These are phyloP conservation scores for Fusarium protoensiforme DNA, from an alignment of 2,329 filamentous ascomycete species.

Conservation along the genomic window DNA sequence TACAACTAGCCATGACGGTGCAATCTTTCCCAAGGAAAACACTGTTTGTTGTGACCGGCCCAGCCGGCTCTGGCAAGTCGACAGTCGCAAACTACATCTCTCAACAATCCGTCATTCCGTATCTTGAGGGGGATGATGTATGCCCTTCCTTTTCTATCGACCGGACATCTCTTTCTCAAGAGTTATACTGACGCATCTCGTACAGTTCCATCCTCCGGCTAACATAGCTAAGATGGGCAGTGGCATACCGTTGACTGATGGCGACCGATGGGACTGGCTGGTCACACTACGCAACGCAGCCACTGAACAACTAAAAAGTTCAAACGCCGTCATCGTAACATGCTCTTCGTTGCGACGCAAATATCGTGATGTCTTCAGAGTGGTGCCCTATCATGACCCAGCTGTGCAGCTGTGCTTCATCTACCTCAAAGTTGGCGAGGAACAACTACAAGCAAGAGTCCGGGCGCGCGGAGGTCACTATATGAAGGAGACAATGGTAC, in stretches of 20 bases:
- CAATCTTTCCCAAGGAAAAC: neutral
- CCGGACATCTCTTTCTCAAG: neutral
- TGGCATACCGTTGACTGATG: neutral
- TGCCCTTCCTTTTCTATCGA: neutral
- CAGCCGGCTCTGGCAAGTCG: neutral
- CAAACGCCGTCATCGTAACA: neutral
- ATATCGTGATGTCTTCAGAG: conserved; percentile 12
- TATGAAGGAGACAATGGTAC: conserved; percentile 9
- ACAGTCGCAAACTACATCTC: neutral
- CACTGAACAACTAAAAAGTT: neutral
- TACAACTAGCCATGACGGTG: neutral
- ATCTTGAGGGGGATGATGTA: neutral
- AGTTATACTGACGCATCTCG: neutral
- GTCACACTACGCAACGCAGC: conserved; percentile 3
- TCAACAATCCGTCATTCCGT: neutral
- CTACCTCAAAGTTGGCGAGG: conserved; percentile 2
- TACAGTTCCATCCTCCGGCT: neutral
- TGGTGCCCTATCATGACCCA: neutral
- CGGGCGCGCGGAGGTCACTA: neutral
- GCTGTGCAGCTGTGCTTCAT: conserved; percentile 2
- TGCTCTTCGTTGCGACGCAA: conserved; percentile 2
- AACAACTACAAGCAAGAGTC: neutral
- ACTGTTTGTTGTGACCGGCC: neutral
- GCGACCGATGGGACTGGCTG: conserved; percentile 7
- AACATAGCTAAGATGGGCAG: neutral